Base-by-base conservation (phyloP, 352 stramenopile species). In the Phytophthora constricta region DNA sequence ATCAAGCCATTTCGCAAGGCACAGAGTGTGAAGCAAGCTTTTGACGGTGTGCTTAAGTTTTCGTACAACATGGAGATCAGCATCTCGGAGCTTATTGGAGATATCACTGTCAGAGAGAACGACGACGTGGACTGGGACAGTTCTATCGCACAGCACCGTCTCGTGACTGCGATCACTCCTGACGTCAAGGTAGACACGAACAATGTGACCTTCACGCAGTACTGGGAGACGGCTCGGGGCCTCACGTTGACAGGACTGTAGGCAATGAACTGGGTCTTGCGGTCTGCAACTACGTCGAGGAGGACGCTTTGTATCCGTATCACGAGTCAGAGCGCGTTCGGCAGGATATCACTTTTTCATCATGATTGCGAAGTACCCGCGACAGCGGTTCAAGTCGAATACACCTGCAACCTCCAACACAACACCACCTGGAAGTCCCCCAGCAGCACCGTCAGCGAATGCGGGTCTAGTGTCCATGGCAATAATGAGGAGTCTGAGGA, bases 261-360 rank as follows among this genome's bases (percentile, higher is more conserved):
- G 47, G 63, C 33, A 65, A 65, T 3, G 65, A 82, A 43, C 58
- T 78, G 20, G 67, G 72, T n/a, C 41, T 77, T n/a, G 49, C 68
- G 7, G 68, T 71, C 53, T 78, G 68, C 55, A 78, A 86, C 28
- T 82, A 62, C 37, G 74, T 89, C 31, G 76, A 85, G 4, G 69
- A 80, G 4, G 80, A 89, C 51, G 70, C 71, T 0, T 50, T 85
- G 5, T 84, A 82, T 56, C 77, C 80, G 58, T 89, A 89, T 45
- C 63, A 65, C 25, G 23, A 62, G 8, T 43, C 23, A 1, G 62
- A 68, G 13, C 72, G 77, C 4, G 70, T 86, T n/a, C 79, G 77
- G 3, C 72, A 84, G 20, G 79, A 88, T 62, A 76, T 84, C 27
- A 82, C 74, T 72, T 65, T 27, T 67, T 82, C 33, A 68, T 82